Evolutionary conservation across 768 basidiomycete genomes (phyloP).

Genomic region (Tylopilus cervinicoccineus): DNA sequence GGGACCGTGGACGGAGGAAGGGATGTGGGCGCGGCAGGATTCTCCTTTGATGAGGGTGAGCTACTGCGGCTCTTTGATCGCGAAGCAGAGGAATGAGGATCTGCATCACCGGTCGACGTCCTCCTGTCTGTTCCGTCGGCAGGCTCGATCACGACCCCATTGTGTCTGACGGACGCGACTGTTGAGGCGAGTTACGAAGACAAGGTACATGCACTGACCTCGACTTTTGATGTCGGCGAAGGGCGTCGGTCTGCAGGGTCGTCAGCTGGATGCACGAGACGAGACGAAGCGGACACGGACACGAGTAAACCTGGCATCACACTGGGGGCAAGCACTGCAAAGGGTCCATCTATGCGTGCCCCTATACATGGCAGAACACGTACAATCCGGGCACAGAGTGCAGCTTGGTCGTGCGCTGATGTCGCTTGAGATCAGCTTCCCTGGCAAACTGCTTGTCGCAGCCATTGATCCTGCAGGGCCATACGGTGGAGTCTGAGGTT

Average conservation of each 20-base stretch:
- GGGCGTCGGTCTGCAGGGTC: conserved; percentile 62
- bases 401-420: conserved; percentile 74
- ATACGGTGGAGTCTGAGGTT: conserved; percentile 46
- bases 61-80: conserved; percentile 49
- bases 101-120: conserved; percentile 19
- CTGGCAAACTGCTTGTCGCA: conserved; percentile 81
- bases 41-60: conserved; percentile 45
- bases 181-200: not conserved
- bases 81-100: conserved; percentile 37
- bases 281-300: conserved; percentile 39
- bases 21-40: conserved; percentile 28
- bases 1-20: conserved; percentile 34
- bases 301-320: conserved; percentile 75
- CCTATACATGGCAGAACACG: conserved; percentile 24
- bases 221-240: conserved; percentile 77
- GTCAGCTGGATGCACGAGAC: conserved; percentile 17
- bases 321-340: conserved; percentile 68
- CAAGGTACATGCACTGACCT: conserved; percentile 41
- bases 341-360: conserved; percentile 15
- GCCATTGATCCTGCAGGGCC: conserved; percentile 80
- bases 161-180: conserved; percentile 41
- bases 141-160: conserved; percentile 62
- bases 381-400: conserved; percentile 76
- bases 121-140: conserved; percentile 21
- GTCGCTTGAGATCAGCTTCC: conserved; percentile 78